A percentile compares a stretch with the other conserved stretches of the same genome.
phyloP scores from a whole-genome alignment of 2,329 filamentous ascomycete species.

The Chalara sp. region DNA sequence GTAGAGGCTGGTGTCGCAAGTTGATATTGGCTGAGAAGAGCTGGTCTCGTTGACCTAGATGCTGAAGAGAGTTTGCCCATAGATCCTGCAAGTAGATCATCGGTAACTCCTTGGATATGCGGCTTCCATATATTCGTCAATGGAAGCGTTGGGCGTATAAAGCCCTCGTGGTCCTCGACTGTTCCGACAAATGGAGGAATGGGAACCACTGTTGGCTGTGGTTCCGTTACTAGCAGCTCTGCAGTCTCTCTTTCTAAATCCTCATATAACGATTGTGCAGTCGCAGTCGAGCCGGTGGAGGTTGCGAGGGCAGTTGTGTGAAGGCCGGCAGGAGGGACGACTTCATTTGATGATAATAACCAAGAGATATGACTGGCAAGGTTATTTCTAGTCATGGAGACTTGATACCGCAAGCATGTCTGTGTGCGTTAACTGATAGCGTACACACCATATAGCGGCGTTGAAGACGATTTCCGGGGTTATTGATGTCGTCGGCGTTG shows the following conservation, averaged over 20 bases:
- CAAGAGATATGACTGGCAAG: constrained; percentile 27
- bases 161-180: constrained; percentile 18
- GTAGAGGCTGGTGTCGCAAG: constrained; percentile 27
- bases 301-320: background rate
- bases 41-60: constrained; percentile 17
- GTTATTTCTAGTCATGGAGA: constrained; percentile 30
- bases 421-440: constrained; percentile 18
- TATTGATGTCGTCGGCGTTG: no score
- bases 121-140: constrained; percentile 11
- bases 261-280: background rate
- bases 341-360: constrained; percentile 22
- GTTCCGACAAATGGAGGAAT: constrained; percentile 8
- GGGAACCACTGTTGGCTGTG: background rate
- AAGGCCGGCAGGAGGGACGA: constrained; percentile 15
- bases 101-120: constrained; percentile 7
- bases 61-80: constrained; percentile 26
- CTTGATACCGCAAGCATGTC: constrained; percentile 11
- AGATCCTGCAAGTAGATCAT: constrained; percentile 9
- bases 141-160: constrained; percentile 17
- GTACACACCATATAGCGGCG: background rate
- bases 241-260: constrained; percentile 9
- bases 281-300: constrained; percentile 4
- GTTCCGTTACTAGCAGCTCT: constrained; percentile 4
- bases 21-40: constrained; percentile 23
- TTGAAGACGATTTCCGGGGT: no score